Base-by-base conservation (phyloP, 2,329 filamentous ascomycete species). In the Daldinia sp. region DNA sequence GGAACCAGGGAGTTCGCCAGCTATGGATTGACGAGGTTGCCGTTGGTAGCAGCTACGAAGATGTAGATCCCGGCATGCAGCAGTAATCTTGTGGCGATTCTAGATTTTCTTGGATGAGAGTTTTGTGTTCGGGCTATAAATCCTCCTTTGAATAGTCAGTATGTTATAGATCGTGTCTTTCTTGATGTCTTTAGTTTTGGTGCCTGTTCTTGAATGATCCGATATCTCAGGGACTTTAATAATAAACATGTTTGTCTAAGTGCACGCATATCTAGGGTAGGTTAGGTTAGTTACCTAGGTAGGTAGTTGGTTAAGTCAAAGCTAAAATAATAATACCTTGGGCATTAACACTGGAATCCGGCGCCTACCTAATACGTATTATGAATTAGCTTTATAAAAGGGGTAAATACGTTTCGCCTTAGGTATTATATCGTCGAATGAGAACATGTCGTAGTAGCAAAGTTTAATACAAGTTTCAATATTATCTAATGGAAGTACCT, bases 1-100 rank as follows among this genome's bases (percentile, higher is more conserved):
- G 76, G 1, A 75, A 71, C 23, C 63, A 66, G 58, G 71, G 69
- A 0, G 74, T 71, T 3, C 64, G 76, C 11, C 68, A 74, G 55
- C 55, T 77, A 39, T 77, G 75, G 76, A 74, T 73, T 66, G 75
- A 77, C 66, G 68, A 75, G 67, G 72, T 77, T 50, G 71, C 70
- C 7, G 61, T 69, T 13, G 75, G 75, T 1, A 73, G 61, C 19
- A 68, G 59, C 4, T 75, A 54, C 35, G 56, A 60, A 15, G 59
- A 66, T 11, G 63, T 45, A 32, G 59, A 63, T 4, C 63, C 63
- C 0, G 55, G 58, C 9, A 35, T 43, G 21, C 47, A 39, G 17
- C 47, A 39, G 57, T 34, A 3, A 32, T 19, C n/a, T 13, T 17
- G 27, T 48, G 45, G 45, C 7, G 10, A 15, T 25, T 35, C 11